A percentile compares a stretch with the other conserved stretches of the same genome.
Conservation (phyloP, 2,329 filamentous ascomycete species). For the Aquanectria penicillioides region DNA sequence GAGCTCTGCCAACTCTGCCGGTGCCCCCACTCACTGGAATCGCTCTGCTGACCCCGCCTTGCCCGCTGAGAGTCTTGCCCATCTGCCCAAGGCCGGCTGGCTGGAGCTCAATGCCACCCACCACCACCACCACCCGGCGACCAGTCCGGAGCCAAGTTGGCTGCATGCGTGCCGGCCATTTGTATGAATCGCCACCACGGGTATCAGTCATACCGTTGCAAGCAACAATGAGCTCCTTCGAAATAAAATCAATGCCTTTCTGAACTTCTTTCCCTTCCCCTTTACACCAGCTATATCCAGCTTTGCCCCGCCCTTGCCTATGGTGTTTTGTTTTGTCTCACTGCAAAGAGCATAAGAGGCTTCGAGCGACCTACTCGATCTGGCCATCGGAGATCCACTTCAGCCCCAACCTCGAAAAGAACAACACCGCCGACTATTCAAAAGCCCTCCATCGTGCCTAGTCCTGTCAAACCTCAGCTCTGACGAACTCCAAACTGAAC, state of each 20-base stretch:
- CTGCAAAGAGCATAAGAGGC: neutral
- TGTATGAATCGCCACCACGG: neutral
- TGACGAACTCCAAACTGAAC: slow-evolving; percentile 9
- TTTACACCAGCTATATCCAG: no score
- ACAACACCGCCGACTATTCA: slow-evolving; percentile 4
- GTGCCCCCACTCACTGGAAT: neutral
- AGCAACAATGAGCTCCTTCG: no score
- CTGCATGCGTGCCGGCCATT: neutral
- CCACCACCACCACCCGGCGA: neutral
- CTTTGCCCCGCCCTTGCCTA: neutral
- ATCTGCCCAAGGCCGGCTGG: neutral
- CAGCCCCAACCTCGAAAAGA: slow-evolving; percentile 24
- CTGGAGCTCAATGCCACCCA: neutral
- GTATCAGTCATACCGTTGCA: slow-evolving; percentile 3
- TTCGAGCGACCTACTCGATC: slow-evolving; percentile 1
- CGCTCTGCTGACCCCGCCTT: slow-evolving; percentile 3
- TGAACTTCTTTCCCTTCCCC: neutral
- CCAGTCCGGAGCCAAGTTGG: neutral
- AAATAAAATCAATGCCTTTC: neutral
- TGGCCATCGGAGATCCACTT: slow-evolving; percentile 18
- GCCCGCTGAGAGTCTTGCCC: neutral
- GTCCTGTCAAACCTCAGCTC: slow-evolving; percentile 8
- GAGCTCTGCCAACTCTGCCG: neutral
- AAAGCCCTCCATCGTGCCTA: neutral
- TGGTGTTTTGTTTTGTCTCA: neutral